A percentile compares a stretch with the other conserved stretches of the same genome.
Evolutionary conservation across 306 rosid species (phyloP).

Genomic region (Arachis hypogaea): DNA sequence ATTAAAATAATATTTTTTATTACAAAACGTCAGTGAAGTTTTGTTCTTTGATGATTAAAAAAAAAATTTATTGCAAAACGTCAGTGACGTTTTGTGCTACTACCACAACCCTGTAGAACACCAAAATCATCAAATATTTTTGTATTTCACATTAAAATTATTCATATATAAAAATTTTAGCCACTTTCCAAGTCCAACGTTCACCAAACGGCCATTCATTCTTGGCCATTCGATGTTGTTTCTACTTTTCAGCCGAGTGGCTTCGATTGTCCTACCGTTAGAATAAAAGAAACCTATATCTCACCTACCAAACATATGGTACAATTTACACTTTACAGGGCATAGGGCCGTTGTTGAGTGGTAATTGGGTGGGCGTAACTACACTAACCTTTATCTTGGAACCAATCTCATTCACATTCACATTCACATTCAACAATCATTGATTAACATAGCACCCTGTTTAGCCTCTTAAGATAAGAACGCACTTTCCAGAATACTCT

Average conservation of each 20-base stretch:
- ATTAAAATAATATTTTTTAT: too few species aligned
- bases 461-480: slow-evolving; percentile 38
- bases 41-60: too few species aligned
- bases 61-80: too few species aligned
- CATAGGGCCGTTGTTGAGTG: background rate
- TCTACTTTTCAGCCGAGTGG: background rate
- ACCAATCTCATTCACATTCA: slow-evolving; percentile 3
- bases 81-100: too few species aligned
- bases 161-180: too few species aligned
- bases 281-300: background rate
- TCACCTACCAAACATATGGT: too few species aligned
- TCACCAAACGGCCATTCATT: slow-evolving; percentile 31
- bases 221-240: slow-evolving; percentile 32
- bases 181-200: background rate
- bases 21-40: too few species aligned
- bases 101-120: too few species aligned
- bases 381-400: background rate
- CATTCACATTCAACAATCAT: slow-evolving; percentile 1
- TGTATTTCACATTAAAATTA: too few species aligned
- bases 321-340: background rate
- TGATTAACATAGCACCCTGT: slow-evolving; percentile 30
- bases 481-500: slow-evolving; percentile 59
- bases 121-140: too few species aligned
- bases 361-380: slow-evolving; percentile 17
- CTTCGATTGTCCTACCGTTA: slow-evolving; percentile 39